Evolutionary conservation across 2,329 filamentous ascomycete species (phyloP), one percentile per base, ranked within the genome.

Genomic region (Fusarium pseudocircinatum): DNA sequence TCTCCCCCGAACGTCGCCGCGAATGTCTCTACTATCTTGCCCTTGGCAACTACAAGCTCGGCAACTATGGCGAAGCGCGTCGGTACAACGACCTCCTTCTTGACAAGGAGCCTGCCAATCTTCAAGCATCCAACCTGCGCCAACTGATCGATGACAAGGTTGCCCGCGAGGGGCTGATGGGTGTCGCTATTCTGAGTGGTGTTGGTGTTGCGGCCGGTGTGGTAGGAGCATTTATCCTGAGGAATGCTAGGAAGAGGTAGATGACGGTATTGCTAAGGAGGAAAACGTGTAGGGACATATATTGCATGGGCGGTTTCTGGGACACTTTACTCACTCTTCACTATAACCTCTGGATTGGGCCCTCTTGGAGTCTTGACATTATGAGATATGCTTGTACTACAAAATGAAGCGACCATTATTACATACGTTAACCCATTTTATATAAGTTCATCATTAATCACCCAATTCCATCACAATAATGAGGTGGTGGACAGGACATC

Each of bases 21-120:
- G 96, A 99, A 88, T 99, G 96, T 81, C 93, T 99, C 70, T 99
- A 98, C 87, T 99, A 99, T 84, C 91, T 99, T 60, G 96, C 94
- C 32, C 90, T 99, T 37, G 96, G 96, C 72, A 97, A 98, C 87
- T 98, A 96, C 89, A 98, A 98, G 87, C 90, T 99, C 52, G 96
- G 95, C 70, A 98, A 98, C 87, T 99, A 98, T 83, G 95, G 92
- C 69, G 96, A 99, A 81, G 96, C 96, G 68, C 89, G 96, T 79
- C 89, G 94, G 80, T 98, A 98, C 85, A 99, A 99, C 83, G 96
- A 98, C 80, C 87, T 96, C 56, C 86, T 99, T 70, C 84, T 98
- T 60, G 94, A 98, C 71, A 92, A 96, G 81, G 96, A 99, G 85
- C 94, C 95, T 14, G 91, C 89, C 52, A 99, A 98, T 83, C 84